Evolutionary conservation across 805 yeast genomes (phyloP).

Genomic region (Candida glaebosa): DNA sequence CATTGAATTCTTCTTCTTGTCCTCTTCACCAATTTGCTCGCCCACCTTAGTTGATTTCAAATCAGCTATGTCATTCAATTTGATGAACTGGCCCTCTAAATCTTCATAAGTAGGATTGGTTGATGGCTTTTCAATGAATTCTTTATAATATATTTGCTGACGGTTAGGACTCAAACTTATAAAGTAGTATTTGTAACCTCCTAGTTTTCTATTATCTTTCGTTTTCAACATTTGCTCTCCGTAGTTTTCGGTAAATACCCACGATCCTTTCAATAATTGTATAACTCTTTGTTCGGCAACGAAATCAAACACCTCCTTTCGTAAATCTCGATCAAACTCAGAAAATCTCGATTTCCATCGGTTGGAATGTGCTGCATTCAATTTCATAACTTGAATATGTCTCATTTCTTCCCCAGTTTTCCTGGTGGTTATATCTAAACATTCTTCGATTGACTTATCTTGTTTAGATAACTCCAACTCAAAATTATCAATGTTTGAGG

Average conservation of each 20-base stretch:
- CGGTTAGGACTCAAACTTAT: slow-evolving; percentile 67
- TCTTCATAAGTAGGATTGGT: slow-evolving; percentile 55
- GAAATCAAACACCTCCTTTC: slow-evolving; percentile 60
- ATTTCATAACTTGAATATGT: slow-evolving; percentile 46
- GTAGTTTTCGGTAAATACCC: slow-evolving; percentile 69
- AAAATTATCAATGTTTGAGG: slow-evolving; percentile 22
- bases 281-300: slow-evolving; percentile 73
- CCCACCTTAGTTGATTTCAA: slow-evolving; percentile 51
- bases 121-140: slow-evolving; percentile 46
- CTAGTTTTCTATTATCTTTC: slow-evolving; percentile 6
- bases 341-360: slow-evolving; percentile 46
- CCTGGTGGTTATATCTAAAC: slow-evolving; percentile 38
- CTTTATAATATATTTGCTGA: slow-evolving; percentile 56
- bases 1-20: slow-evolving; percentile 38
- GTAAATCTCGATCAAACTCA: slow-evolving; percentile 48
- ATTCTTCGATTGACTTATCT: slow-evolving; percentile 38
- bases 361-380: slow-evolving; percentile 32
- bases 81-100: slow-evolving; percentile 47
- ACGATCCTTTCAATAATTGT: slow-evolving; percentile 70
- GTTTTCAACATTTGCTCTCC: slow-evolving; percentile 27
- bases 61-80: slow-evolving; percentile 47
- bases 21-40: slow-evolving; percentile 34
- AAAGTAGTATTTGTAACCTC: slow-evolving; percentile 42
- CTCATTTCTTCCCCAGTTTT: slow-evolving; percentile 50
- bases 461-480: slow-evolving; percentile 22